Percentiles rank a stretch among this genome's conserved stretches.
Evolutionary conservation across 768 basidiomycete genomes (phyloP).

Genomic region (Hypholoma sublateritium): DNA sequence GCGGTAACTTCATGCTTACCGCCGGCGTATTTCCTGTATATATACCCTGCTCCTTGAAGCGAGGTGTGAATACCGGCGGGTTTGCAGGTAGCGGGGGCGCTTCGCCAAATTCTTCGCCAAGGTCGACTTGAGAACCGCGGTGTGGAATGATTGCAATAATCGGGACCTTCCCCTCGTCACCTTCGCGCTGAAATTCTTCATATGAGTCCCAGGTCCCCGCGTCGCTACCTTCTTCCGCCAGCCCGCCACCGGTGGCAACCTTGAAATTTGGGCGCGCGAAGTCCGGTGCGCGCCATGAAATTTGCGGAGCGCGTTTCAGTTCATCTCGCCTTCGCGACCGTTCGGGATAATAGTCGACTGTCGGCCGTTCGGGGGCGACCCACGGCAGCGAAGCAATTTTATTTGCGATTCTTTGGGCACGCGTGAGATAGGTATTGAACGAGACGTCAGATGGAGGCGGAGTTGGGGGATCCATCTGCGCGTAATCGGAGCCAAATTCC

Average conservation of each 20-base stretch:
- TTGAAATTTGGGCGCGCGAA: neutral
- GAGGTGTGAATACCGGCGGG: neutral
- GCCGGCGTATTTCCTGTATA: neutral
- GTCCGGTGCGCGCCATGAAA: constrained; percentile 26
- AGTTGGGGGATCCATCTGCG: constrained; percentile 46
- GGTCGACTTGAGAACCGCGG: neutral
- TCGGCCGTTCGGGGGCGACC: constrained; percentile 40
- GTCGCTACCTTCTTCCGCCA: neutral
- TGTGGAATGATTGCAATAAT: neutral
- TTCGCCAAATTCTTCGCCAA: constrained; percentile 4
- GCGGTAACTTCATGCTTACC: neutral
- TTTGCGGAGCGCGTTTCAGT: constrained; percentile 20
- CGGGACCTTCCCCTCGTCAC: neutral
- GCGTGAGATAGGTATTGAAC: constrained; percentile 30
- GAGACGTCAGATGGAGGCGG: constrained; percentile 36
- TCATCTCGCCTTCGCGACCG: constrained; percentile 13
- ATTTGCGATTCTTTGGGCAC: constrained; percentile 32
- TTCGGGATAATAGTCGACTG: constrained; percentile 44
- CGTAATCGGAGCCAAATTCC: constrained; percentile 44
- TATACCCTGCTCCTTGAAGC: neutral
- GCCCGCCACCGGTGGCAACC: neutral
- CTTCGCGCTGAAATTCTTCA: neutral
- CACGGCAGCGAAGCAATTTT: constrained; percentile 43
- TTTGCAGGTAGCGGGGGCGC: neutral
- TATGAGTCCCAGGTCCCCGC: constrained; percentile 3